A percentile compares a stretch with the other conserved stretches of the same genome.
Conservation (phyloP, 768 basidiomycete genomes). For the Amanita jacksonii region DNA sequence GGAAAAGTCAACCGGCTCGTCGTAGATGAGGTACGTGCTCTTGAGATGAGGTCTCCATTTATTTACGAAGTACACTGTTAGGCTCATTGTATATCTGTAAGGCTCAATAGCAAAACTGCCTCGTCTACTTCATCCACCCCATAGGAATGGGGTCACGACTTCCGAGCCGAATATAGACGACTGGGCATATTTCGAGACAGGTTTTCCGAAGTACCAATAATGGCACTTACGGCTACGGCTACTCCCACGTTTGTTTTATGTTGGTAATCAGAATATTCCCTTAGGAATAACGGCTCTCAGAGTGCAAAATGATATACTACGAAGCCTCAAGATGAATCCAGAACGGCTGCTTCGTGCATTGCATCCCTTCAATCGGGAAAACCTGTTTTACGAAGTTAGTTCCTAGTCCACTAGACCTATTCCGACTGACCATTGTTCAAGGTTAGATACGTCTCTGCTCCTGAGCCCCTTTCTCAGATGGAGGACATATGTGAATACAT, state of each 20-base stretch:
- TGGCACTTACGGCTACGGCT: slow-evolving; percentile 83
- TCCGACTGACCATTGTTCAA: slow-evolving; percentile 22
- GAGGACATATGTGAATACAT: slow-evolving; percentile 61
- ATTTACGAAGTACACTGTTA: slow-evolving; percentile 16
- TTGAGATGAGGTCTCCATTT: neutral
- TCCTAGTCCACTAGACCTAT: neutral
- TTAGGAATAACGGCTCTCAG: no score
- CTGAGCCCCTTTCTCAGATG: slow-evolving; percentile 46
- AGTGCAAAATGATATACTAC: slow-evolving; percentile 66
- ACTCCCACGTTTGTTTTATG: slow-evolving; percentile 44
- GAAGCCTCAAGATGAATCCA: slow-evolving; percentile 49
- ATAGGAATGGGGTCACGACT: slow-evolving; percentile 83
- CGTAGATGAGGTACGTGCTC: slow-evolving; percentile 58
- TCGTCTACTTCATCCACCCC: neutral
- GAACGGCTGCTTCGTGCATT: slow-evolving; percentile 50
- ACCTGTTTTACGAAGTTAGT: slow-evolving; percentile 73
- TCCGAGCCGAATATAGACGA: slow-evolving; percentile 62
- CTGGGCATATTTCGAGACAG: slow-evolving; percentile 61
- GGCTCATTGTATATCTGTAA: slow-evolving; percentile 80
- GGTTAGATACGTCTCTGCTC: slow-evolving; percentile 51
- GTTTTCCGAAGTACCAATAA: slow-evolving; percentile 68
- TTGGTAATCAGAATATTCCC: neutral
- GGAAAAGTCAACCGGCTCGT: slow-evolving; percentile 63
- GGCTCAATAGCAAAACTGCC: slow-evolving; percentile 9
- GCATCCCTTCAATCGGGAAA: slow-evolving; percentile 74